phyloP scores from a whole-genome alignment of 2,329 filamentous ascomycete species.

The Dactylellina haptotyla region DNA sequence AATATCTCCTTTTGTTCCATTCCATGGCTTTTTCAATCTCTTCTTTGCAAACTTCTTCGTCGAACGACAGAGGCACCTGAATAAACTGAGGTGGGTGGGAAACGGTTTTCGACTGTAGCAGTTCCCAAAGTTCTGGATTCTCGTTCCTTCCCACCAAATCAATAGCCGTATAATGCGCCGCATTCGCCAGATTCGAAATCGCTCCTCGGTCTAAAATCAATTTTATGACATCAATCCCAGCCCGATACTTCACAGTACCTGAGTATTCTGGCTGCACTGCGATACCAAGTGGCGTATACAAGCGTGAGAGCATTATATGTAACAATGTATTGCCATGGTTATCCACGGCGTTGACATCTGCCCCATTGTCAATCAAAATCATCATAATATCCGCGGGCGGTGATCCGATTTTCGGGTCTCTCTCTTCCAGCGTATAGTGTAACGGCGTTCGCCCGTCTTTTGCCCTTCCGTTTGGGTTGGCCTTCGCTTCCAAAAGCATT shows the following conservation, averaged over 20 bases:
- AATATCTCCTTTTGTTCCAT: neutral
- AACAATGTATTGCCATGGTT: neutral
- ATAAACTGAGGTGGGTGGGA: neutral
- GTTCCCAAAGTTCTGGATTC: neutral
- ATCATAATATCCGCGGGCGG: neutral
- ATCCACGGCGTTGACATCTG: neutral
- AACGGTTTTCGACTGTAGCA: neutral
- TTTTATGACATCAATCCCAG: neutral
- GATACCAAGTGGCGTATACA: neutral
- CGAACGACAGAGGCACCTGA: neutral
- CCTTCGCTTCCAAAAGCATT: neutral
- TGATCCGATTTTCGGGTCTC: no score
- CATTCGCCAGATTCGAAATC: neutral
- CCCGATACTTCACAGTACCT: no score
- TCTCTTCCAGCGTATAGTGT: neutral
- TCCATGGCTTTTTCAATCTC: neutral
- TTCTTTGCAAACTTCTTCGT: neutral
- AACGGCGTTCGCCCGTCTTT: neutral
- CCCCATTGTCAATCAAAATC: neutral
- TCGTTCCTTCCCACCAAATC: neutral
- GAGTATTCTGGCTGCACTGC: no score
- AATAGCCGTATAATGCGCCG: neutral
- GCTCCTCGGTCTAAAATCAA: neutral
- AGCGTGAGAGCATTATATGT: neutral
- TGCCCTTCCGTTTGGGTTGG: neutral